These are phyloP conservation scores for Terfezia claveryi DNA, from an alignment of 495 filamentous ascomycete genomes.

Conservation along the genomic window DNA sequence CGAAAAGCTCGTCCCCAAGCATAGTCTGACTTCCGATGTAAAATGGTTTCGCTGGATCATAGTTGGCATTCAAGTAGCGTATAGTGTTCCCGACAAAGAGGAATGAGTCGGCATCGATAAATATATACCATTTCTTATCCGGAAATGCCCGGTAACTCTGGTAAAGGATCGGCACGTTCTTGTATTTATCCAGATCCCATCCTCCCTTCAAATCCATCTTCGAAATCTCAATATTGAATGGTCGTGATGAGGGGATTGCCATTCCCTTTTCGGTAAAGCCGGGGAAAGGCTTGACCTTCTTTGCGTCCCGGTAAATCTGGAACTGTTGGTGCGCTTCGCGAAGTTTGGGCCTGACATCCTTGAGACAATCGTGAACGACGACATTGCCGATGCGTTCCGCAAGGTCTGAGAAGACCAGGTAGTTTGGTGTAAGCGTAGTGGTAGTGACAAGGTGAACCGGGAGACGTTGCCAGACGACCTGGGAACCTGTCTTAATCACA, in stretches of 20 bases:
- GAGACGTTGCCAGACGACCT: conserved; percentile 20
- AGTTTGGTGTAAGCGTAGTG: conserved; percentile 31
- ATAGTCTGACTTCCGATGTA: conserved; percentile 40
- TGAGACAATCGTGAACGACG: conserved; percentile 29
- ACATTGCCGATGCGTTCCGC: conserved; percentile 28
- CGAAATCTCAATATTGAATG: conserved; percentile 8
- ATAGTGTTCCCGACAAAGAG: conserved; percentile 39
- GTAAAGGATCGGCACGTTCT: conserved; percentile 34
- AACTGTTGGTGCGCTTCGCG: conserved; percentile 27
- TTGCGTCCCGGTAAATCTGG: conserved; percentile 22
- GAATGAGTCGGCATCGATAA: conserved; percentile 49
- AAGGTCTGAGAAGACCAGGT: conserved; percentile 34
- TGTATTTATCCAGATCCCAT: conserved; percentile 40
- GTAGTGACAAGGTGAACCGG: conserved; percentile 31
- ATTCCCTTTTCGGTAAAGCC: not conserved
- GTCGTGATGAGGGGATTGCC: not conserved
- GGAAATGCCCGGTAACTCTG: conserved; percentile 20
- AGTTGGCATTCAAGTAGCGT: conserved; percentile 31
- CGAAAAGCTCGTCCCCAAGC: conserved; percentile 34
- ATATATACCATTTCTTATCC: conserved; percentile 41
- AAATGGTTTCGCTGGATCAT: conserved; percentile 26
- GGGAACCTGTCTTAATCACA: conserved; percentile 24
- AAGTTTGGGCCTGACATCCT: conserved; percentile 21
- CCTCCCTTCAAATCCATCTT: conserved; percentile 24
- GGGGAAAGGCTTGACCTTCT: not conserved